phyloP scores from a whole-genome alignment of 495 filamentous ascomycete genomes.

The Penicillium samsonianum region DNA sequence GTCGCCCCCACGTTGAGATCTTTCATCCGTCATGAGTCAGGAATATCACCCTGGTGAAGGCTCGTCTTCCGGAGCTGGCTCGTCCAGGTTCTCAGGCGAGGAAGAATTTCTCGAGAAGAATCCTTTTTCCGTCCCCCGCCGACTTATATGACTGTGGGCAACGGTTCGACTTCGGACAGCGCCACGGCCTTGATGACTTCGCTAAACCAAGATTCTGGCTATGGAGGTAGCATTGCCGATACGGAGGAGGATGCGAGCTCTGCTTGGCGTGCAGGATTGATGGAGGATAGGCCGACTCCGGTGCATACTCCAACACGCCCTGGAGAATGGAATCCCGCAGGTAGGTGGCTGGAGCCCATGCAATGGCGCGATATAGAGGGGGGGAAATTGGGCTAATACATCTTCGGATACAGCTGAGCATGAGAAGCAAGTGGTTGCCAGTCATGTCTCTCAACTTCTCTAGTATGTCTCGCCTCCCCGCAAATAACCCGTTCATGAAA shows the following conservation, averaged over 20 bases:
- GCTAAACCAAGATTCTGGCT: constrained; percentile 85
- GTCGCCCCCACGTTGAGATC: constrained; percentile 4
- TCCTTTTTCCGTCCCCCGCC: constrained; percentile 49
- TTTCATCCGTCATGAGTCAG: constrained; percentile 65
- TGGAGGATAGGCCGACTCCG: constrained; percentile 67
- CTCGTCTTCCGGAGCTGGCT: constrained; percentile 38
- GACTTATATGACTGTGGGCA: constrained; percentile 84
- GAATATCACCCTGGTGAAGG: constrained; percentile 59
- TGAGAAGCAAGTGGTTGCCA: constrained; percentile 62
- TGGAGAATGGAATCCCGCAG: constrained; percentile 51
- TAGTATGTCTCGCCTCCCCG: constrained; percentile 49
- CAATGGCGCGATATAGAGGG: not conserved
- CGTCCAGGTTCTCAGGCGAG: constrained; percentile 37
- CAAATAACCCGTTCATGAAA: not conserved
- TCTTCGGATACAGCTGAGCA: constrained; percentile 48
- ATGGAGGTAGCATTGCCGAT: constrained; percentile 71
- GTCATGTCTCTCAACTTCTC: constrained; percentile 70
- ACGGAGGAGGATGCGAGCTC: constrained; percentile 46
- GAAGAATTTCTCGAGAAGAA: constrained; percentile 29
- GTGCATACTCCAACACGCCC: constrained; percentile 54
- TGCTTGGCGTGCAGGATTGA: constrained; percentile 60
- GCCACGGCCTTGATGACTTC: constrained; percentile 66
- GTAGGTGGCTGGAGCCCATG: constrained; percentile 21
- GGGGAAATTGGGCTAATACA: not conserved
- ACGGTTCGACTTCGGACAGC: constrained; percentile 75